Conservation (phyloP, 192 early-diverging fungal genomes). For the Linderina pennispora region DNA sequence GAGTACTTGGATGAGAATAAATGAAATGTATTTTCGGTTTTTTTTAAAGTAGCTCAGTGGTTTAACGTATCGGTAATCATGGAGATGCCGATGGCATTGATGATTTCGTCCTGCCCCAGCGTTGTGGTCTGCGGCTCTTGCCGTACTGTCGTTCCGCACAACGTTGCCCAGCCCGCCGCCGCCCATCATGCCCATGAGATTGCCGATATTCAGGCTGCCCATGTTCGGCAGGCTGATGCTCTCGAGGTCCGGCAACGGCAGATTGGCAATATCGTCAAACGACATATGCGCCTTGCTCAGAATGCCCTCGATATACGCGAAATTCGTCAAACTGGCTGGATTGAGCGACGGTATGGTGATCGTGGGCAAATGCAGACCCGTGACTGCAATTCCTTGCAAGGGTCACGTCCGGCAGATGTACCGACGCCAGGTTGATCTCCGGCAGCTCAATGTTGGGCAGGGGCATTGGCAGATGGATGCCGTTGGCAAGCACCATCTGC, state of each 20-base stretch:
- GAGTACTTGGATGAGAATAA: slow-evolving; percentile 14
- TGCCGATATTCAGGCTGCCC: slow-evolving; percentile 10
- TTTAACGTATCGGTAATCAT: too few relatives aligned
- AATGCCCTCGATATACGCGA: slow-evolving; percentile 24
- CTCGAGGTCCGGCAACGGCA: slow-evolving; percentile 32
- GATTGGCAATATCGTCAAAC: slow-evolving; percentile 38
- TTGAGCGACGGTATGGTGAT: slow-evolving; percentile 36
- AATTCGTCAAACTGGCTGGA: slow-evolving; percentile 36
- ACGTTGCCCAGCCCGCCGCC: too few relatives aligned
- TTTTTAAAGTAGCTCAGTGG: too few relatives aligned
- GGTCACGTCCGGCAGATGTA: slow-evolving; percentile 43
- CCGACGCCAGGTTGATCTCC: slow-evolving; percentile 25
- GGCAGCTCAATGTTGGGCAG: slow-evolving; percentile 36
- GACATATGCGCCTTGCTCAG: slow-evolving; percentile 32
- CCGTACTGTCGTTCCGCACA: too few relatives aligned
- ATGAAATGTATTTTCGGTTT: not conserved
- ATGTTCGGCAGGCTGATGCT: slow-evolving; percentile 18
- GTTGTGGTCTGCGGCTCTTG: slow-evolving; percentile 30
- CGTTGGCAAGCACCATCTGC: slow-evolving; percentile 39
- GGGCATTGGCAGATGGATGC: slow-evolving; percentile 22
- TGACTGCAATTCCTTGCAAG: slow-evolving; percentile 33
- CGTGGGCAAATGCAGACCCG: slow-evolving; percentile 24
- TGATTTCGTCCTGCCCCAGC: too few relatives aligned
- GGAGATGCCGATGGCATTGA: slow-evolving; percentile 30
- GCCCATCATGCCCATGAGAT: slow-evolving; percentile 16